A percentile compares a stretch with the other conserved stretches of the same genome.
Conservation (phyloP, 2,329 filamentous ascomycete species). For the Paracamarosporium sp. region DNA sequence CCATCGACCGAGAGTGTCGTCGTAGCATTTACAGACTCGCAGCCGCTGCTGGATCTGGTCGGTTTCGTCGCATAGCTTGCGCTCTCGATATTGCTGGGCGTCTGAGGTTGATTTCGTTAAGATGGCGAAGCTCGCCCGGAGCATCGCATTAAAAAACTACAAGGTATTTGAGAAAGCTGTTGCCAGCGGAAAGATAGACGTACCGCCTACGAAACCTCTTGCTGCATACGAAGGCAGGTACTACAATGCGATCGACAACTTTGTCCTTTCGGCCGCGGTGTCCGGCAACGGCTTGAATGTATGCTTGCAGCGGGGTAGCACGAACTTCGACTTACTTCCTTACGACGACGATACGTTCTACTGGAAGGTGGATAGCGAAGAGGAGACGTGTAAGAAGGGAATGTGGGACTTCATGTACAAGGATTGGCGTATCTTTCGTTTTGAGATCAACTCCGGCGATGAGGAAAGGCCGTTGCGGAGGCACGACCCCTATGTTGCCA, state of each 20-base stretch:
- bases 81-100: conserved; percentile 7
- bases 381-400: conserved; percentile 9
- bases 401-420: conserved; percentile 15
- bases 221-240: conserved; percentile 10
- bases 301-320: conserved; percentile 4
- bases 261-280: conserved; percentile 7
- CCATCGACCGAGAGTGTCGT: conserved; percentile 12
- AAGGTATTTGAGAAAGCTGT: not conserved
- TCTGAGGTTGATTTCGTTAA: conserved; percentile 6
- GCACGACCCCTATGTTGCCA: conserved; percentile 12
- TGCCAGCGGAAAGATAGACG: conserved; percentile 4
- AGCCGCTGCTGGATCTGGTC: conserved; percentile 10
- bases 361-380: conserved; percentile 8
- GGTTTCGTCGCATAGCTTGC: conserved; percentile 14
- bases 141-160: conserved; percentile 7
- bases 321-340: conserved; percentile 5
- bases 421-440: conserved; percentile 13
- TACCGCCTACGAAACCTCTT: conserved; percentile 9
- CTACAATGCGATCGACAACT: conserved; percentile 15
- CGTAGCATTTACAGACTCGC: conserved; percentile 11
- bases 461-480: conserved; percentile 8
- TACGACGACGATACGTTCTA: conserved; percentile 15
- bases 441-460: conserved; percentile 7
- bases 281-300: conserved; percentile 5
- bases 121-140: conserved; percentile 1